Conservation (phyloP, 768 basidiomycete genomes). For the Leccinum broughii region DNA sequence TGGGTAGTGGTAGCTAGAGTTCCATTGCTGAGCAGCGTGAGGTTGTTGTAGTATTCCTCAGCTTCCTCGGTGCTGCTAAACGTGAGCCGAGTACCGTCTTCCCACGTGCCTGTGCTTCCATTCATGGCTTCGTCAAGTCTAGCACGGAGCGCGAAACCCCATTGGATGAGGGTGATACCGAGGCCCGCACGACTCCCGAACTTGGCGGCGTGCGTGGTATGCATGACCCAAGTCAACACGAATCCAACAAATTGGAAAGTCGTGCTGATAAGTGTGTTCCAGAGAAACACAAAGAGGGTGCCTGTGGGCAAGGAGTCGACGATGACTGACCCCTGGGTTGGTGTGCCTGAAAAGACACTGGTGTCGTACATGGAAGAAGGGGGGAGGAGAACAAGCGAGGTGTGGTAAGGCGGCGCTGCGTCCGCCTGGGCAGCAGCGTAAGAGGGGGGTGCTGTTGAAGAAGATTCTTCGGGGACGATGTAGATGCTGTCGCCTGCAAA, state of each 20-base stretch:
- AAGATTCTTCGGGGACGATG: slow-evolving; percentile 78
- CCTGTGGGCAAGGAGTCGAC: slow-evolving; percentile 87
- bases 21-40: slow-evolving; percentile 26
- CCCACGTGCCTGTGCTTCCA: slow-evolving; percentile 32
- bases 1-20: slow-evolving; percentile 21
- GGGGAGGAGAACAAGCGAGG: slow-evolving; percentile 94
- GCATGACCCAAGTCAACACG: slow-evolving; percentile 89
- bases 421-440: slow-evolving; percentile 92
- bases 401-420: slow-evolving; percentile 97
- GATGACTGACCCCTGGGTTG: slow-evolving; percentile 68
- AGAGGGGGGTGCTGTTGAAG: slow-evolving; percentile 86
- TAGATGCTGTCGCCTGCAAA: slow-evolving; percentile 67
- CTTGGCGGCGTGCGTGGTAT: slow-evolving; percentile 90
- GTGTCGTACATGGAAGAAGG: slow-evolving; percentile 23
- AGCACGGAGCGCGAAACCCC: slow-evolving; percentile 79
- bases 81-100: slow-evolving; percentile 35
- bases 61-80: slow-evolving; percentile 48
- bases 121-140: slow-evolving; percentile 45
- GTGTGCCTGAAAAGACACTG: slow-evolving; percentile 46
- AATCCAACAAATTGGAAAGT: slow-evolving; percentile 98
- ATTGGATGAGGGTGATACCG: slow-evolving; percentile 95
- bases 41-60: slow-evolving; percentile 42
- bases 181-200: slow-evolving; percentile 92
- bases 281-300: slow-evolving; percentile 82
- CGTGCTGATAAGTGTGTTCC: slow-evolving; percentile 90